Percentiles rank a stretch among this genome's conserved stretches.
Evolutionary conservation across 202 grass and related monocot genomes (phyloP).

Genomic region (Cymbopogon flexuosus): DNA sequence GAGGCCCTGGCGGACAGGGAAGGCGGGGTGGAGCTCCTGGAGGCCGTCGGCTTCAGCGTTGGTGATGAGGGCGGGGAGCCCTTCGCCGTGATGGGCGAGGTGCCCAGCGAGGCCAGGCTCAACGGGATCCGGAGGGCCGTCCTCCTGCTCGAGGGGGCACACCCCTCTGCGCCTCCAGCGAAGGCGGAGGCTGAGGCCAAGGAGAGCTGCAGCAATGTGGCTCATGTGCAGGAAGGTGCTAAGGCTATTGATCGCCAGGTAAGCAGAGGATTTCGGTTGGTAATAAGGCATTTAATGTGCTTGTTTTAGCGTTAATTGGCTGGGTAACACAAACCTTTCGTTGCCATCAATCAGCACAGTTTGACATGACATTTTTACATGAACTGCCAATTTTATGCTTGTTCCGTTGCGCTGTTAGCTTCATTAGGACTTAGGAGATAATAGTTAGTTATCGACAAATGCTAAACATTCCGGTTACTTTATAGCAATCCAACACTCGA

Average conservation of each 20-base stretch:
- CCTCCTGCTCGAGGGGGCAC: slow-evolving; percentile 53
- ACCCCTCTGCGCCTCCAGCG: slow-evolving; percentile 4
- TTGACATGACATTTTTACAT: not conserved
- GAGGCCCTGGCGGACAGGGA: slow-evolving; percentile 62
- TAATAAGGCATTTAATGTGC: not conserved
- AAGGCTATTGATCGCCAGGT: slow-evolving; percentile 76
- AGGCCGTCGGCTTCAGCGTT: slow-evolving; percentile 61
- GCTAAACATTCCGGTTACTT: too few species aligned
- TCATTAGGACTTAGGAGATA: not conserved
- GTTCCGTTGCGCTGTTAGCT: not conserved
- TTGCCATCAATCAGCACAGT: not conserved
- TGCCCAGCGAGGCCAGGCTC: slow-evolving; percentile 42
- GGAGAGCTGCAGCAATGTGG: slow-evolving; percentile 12
- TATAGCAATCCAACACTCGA: too few species aligned
- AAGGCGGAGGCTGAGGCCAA: slow-evolving; percentile 27
- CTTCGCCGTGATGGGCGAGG: slow-evolving; percentile 64
- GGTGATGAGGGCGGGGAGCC: slow-evolving; percentile 60
- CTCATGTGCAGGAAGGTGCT: slow-evolving; percentile 2
- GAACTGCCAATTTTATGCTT: not conserved
- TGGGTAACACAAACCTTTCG: not conserved
- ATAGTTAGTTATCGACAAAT: too few species aligned
- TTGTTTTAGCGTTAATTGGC: not conserved
- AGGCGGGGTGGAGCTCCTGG: slow-evolving; percentile 67
- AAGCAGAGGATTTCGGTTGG: not conserved
- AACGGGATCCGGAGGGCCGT: slow-evolving; percentile 46